Evolutionary conservation across 2,329 filamentous ascomycete genomes (phyloP), one percentile per base, ranked within the genome.

Genomic region (Elsinoe ampelina): DNA sequence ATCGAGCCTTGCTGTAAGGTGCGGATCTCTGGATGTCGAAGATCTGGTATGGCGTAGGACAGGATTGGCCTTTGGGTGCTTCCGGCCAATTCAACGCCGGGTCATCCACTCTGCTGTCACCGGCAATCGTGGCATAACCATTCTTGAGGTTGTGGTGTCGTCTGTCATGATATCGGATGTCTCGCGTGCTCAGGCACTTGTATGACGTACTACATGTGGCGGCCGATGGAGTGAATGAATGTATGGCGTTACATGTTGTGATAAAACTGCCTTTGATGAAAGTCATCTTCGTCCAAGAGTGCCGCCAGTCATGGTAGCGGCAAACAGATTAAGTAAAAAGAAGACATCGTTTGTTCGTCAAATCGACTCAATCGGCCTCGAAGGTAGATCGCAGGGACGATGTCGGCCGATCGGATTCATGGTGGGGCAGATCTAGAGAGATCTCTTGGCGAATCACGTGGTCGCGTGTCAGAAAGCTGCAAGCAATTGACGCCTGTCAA

Each of bases 1-100:
- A 98, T 59, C 83, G 83, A 42, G 78, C 74, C 72, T 98, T 97
- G 60, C 81, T 85, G 71, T 98, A 97, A 1, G 83, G 80, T 12
- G 82, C 83, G 58, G 75, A 75, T 63, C 74, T 80, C 55, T 75
- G 72, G 61, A 80, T 74, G 32, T 80, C 77, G 65, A 97, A 84
- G 67, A 98, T 88, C 66, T 97, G 88, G 73, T 98, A 97, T 1
- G 93, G 93, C 0, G 91, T 92, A 1, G 87, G 88, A 22, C 69
- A 66, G 13, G 68, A 61, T 45, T 72, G 71, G 13, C 73, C 74
- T 55, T 60, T 65, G 6, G 42, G 76, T 13, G 67, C 51, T 34
- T 59, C 58, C 0, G 69, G 69, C 69, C 69, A 71, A 13, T 52
- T 55, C 39, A 63, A 62, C 12, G 59, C 58, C 17, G 55, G 58